phyloP scores from a whole-genome alignment of 2,329 filamentous ascomycete genomes.

The Tolypocladium capitatum region DNA sequence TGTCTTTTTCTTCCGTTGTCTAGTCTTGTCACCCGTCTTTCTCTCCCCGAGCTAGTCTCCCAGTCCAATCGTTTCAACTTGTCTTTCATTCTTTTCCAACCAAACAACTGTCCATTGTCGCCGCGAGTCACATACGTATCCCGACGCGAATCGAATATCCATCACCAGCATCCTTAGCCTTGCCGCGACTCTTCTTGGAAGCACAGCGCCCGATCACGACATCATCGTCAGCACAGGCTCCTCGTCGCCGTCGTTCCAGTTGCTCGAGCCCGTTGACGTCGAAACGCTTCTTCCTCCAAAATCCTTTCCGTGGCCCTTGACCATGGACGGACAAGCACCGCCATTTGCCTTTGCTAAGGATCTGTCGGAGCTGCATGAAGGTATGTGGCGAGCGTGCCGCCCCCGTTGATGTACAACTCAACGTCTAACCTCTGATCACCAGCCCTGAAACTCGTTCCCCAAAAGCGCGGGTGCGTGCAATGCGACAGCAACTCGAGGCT shows the following conservation, averaged over 20 bases:
- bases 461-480: conserved; percentile 29
- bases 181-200: background rate
- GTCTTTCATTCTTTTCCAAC: conserved; percentile 11
- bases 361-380: conserved; percentile 16
- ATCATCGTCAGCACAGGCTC: background rate
- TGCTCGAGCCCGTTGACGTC: background rate
- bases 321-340: background rate
- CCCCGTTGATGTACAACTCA: background rate
- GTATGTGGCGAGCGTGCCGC: conserved; percentile 10
- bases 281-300: background rate
- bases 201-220: background rate
- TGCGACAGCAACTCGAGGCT: conserved; percentile 29
- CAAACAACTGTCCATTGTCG: background rate
- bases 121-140: background rate
- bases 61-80: conserved; percentile 12
- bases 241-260: background rate
- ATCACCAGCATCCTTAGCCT: background rate
- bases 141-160: background rate
- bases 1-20: conserved; percentile 18
- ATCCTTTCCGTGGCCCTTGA: background rate
- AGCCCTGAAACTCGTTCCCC: conserved; percentile 23
- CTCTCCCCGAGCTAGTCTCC: conserved; percentile 10
- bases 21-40: conserved; percentile 5
- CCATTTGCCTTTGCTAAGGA: conserved; percentile 10
- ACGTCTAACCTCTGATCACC: background rate